These are phyloP conservation scores for Corynespora cassiicola DNA, from an alignment of 2,329 filamentous ascomycete genomes.

Conservation along the genomic window DNA sequence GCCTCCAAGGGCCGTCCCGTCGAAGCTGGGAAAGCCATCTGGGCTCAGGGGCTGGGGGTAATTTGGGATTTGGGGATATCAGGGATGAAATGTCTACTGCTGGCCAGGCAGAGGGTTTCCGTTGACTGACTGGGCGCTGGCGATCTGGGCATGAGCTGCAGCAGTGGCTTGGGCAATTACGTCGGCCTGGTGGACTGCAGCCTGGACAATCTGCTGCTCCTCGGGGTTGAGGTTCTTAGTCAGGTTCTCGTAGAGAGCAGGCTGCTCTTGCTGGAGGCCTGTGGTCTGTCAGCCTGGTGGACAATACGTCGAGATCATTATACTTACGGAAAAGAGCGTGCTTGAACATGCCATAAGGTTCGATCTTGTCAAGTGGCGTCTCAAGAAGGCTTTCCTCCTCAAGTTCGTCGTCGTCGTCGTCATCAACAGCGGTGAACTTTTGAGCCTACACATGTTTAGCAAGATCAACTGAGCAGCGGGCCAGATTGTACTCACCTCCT, in stretches of 20 bases:
- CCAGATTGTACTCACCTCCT: conserved; percentile 69
- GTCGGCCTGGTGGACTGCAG: conserved; percentile 75
- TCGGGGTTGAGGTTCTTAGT: conserved; percentile 79
- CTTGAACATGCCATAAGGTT: conserved; percentile 92
- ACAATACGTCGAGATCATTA: neutral
- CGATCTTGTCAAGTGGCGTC: conserved; percentile 91
- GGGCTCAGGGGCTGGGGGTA: too few relatives aligned
- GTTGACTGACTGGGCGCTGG: too few relatives aligned
- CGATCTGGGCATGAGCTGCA: conserved; percentile 26
- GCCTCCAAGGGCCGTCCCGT: too few relatives aligned
- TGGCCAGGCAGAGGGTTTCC: too few relatives aligned
- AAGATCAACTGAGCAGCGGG: conserved; percentile 7
- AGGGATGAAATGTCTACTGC: too few relatives aligned
- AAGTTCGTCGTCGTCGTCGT: conserved; percentile 85
- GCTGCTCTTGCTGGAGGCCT: conserved; percentile 91
- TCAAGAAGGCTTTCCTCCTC: conserved; percentile 94
- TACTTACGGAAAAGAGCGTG: conserved; percentile 79
- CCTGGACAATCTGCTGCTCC: conserved; percentile 81
- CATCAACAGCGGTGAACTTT: conserved; percentile 77
- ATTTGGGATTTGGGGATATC: too few relatives aligned
- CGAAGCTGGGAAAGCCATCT: too few relatives aligned
- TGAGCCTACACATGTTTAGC: conserved; percentile 66
- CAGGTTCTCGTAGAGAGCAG: conserved; percentile 82
- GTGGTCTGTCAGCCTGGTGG: conserved; percentile 37
- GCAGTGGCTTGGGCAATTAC: conserved; percentile 54